Conservation (phyloP, 805 yeast species). For the Nakazawaea peltata region DNA sequence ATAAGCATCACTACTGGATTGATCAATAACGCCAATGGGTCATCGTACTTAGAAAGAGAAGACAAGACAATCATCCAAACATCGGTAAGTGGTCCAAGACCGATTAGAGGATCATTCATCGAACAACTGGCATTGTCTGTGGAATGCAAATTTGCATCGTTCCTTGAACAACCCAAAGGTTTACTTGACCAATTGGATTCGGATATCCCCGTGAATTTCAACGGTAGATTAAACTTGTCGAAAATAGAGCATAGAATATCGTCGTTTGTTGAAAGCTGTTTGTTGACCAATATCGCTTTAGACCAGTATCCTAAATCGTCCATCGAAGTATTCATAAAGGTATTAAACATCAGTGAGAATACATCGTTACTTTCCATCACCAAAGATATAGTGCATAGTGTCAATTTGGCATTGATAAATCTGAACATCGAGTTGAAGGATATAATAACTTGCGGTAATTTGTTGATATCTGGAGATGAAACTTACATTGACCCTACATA, state of each 20-base stretch:
- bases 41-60: conserved; percentile 64
- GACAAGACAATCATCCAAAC: conserved; percentile 56
- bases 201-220: conserved; percentile 12
- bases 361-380: conserved; percentile 18
- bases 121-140: conserved; percentile 62
- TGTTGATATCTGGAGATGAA: conserved; percentile 15
- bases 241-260: conserved; percentile 38
- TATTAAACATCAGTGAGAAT: conserved; percentile 39
- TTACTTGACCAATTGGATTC: conserved; percentile 9
- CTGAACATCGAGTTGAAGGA: conserved; percentile 78
- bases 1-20: conserved; percentile 59
- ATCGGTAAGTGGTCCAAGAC: conserved; percentile 84
- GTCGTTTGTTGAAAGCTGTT: conserved; percentile 27
- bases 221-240: conserved; percentile 27
- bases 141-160: conserved; percentile 45
- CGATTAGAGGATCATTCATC: conserved; percentile 65
- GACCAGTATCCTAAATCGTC: conserved; percentile 85
- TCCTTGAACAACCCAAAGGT: conserved; percentile 32
- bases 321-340: conserved; percentile 66
- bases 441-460: conserved; percentile 60
- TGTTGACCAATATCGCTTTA: conserved; percentile 40
- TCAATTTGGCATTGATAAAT: conserved; percentile 72
- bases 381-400: conserved; percentile 41
- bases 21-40: conserved; percentile 70
- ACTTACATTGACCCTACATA: conserved; percentile 9